Evolutionary conservation across 2,329 filamentous ascomycete genomes (phyloP), one percentile per base, ranked within the genome.

Genomic region (Trichoderma cornu-damae): DNA sequence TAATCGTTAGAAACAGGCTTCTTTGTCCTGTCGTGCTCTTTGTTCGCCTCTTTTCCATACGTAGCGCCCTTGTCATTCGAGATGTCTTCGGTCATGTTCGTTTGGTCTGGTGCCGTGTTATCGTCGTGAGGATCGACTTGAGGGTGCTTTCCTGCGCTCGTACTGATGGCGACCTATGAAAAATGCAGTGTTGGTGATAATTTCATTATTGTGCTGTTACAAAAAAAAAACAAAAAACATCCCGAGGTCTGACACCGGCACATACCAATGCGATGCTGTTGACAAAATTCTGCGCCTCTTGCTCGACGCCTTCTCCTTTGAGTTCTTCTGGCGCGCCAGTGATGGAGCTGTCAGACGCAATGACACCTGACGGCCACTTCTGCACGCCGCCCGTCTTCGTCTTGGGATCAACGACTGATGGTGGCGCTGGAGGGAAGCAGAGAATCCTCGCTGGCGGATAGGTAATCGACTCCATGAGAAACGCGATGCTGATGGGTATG

Each of bases 251-350:
- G 68, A 69, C 67, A n/a, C 68, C 65, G 11, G 64, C 66, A 67
- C 66, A 67, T 68, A 72, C 70, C 60, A 69, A 67, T 6, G 71
- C 71, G 52, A 94, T 84, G 32, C 85, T 82, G 54, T 86, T 86
- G 59, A 94, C 85, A 61, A 95, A 86, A 67, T 90, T 92, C 64
- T 82, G 86, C 1, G 90, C 90, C 69, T 95, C 90, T 60, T 88
- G 83, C 68, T 95, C 90, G 1, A 90, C 87, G 0, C 89, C 88
- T 68, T 94, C 89, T 24, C 90, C 90, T 67, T 90, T 87, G 72
- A 90, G 83, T 62, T 90, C 89, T 68, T 96, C 89, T 0, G 89
- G 87, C 0, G 90, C 90, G 1, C 90, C 90, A 0, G 90, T 95
- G 0, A 87, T 80, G 57, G 87, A 90, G 59, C 90, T 87, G 26